phyloP scores from a whole-genome alignment of 2,329 filamentous ascomycete species.

The Pseudogymnoascus sp. region DNA sequence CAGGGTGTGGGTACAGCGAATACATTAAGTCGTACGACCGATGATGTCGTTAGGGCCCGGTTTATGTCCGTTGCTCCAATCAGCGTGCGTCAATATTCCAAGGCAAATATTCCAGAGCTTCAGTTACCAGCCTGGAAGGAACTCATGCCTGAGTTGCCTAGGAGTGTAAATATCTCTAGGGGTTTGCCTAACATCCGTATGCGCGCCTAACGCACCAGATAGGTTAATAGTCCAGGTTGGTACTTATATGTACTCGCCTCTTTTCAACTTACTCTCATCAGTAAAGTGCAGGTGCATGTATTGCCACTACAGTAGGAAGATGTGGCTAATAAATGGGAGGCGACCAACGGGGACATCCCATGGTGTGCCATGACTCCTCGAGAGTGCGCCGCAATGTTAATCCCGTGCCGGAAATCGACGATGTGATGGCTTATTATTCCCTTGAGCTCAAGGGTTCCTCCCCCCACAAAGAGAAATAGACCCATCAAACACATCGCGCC shows the following conservation, averaged over 20 bases:
- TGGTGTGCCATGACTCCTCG: not conserved
- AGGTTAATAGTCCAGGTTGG: not conserved
- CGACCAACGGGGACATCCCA: not conserved
- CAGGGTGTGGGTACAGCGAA: not conserved
- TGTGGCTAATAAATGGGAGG: not conserved
- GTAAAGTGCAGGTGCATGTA: not conserved
- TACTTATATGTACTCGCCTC: not conserved
- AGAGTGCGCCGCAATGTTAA: not conserved
- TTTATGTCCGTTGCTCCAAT: not conserved
- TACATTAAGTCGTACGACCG: not conserved
- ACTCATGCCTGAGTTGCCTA: not conserved
- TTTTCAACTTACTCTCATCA: not conserved
- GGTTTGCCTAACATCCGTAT: not conserved
- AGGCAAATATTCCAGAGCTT: not conserved
- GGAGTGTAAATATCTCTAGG: not conserved
- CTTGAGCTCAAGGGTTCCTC: not conserved
- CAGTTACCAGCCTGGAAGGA: not conserved
- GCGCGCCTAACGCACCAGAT: not conserved
- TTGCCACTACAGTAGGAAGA: not conserved
- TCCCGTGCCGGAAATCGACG: not conserved
- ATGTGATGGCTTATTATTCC: not conserved
- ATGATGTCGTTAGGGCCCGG: not conserved
- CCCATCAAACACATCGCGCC: not conserved
- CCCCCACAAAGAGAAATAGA: not conserved
- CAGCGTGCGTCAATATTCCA: not conserved